Base-by-base conservation (phyloP, 495 filamentous ascomycete species). In the Neurospora cerealis region DNA sequence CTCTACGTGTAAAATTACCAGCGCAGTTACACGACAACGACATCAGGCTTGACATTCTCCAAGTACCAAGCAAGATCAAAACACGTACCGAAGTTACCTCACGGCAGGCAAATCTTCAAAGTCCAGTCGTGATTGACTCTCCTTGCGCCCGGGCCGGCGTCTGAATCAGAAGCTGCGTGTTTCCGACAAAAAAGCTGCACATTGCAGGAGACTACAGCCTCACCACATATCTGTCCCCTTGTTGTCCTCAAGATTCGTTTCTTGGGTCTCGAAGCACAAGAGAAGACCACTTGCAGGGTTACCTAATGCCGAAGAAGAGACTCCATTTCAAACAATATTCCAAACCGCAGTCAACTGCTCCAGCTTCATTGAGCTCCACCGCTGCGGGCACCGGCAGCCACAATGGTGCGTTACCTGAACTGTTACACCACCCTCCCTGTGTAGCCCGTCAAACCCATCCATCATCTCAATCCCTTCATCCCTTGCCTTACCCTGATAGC, bases 261-360 rank as follows among this genome's bases (percentile, higher is more conserved):
- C 44, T 48, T 48, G 44, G 44, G 44, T 21, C 21, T 48, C n/a
- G 44, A 48, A 48, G 44, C 44, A 48, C 44, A 48, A 13, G 44
- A 48, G 17, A 10, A 48, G n/a, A 24, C 44, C n/a, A 48, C 48
- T 60, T 60, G 13, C 54, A 62, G 13, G 24, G 54, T 62, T 62
- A 62, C 54, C 54, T 71, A 70, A 89, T 89, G 87, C 86, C 87
- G 78, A 89, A 88, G 83, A 88, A 87, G 83, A 81, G 85, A 82
- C 80, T 83, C 69, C 79, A 82, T 69, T 80, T 83, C 34, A 72
- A 75, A 69, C 79, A 75, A 75, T 88, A 83, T 72, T 86, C 86
- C 62, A 88, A 88, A 70, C 87, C 86, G 54, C 85, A 81, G 73
- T 85, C 85, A 60, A 85, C 86, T 28, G 83, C 85, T 24, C 85